Evolutionary conservation across 2,329 filamentous ascomycete species (phyloP).

Genomic region (Lasiodiplodia sp.): DNA sequence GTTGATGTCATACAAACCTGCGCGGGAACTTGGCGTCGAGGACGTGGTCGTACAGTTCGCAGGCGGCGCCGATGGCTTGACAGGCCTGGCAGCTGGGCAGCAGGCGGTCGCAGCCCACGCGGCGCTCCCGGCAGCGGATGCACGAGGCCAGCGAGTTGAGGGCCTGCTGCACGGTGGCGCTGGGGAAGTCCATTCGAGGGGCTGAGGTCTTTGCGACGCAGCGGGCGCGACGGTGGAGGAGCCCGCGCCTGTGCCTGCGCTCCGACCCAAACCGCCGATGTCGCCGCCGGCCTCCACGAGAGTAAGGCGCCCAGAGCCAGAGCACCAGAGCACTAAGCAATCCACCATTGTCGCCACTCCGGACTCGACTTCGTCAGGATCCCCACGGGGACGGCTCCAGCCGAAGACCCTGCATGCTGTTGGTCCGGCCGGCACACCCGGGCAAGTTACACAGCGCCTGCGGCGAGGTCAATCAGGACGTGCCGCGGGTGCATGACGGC

Average conservation of each 20-base stretch:
- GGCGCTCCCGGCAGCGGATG: conserved; percentile 30
- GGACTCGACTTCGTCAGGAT: background rate
- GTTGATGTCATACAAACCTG: conserved; percentile 23
- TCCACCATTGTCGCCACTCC: background rate
- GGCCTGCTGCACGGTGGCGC: conserved; percentile 23
- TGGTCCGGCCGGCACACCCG: background rate
- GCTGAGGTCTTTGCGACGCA: background rate
- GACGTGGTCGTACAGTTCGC: conserved; percentile 28
- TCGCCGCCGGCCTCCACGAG: conserved; percentile 4
- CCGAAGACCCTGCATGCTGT: background rate
- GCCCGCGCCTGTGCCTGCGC: conserved; percentile 1
- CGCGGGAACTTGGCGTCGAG: conserved; percentile 27
- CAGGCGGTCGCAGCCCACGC: conserved; percentile 30
- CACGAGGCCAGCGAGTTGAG: conserved; percentile 30
- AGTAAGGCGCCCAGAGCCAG: background rate
- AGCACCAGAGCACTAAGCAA: background rate
- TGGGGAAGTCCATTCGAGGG: conserved; percentile 23
- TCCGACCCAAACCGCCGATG: conserved; percentile 18
- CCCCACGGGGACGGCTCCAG: background rate
- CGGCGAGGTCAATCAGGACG: too few species aligned
- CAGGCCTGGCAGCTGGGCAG: conserved; percentile 30
- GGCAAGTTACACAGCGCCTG: background rate
- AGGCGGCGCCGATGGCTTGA: conserved; percentile 21
- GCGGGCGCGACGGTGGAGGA: conserved; percentile 12
- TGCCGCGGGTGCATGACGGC: background rate